phyloP scores from a whole-genome alignment of 2,329 filamentous ascomycete genomes.

The Akanthomyces uredinophilus region DNA sequence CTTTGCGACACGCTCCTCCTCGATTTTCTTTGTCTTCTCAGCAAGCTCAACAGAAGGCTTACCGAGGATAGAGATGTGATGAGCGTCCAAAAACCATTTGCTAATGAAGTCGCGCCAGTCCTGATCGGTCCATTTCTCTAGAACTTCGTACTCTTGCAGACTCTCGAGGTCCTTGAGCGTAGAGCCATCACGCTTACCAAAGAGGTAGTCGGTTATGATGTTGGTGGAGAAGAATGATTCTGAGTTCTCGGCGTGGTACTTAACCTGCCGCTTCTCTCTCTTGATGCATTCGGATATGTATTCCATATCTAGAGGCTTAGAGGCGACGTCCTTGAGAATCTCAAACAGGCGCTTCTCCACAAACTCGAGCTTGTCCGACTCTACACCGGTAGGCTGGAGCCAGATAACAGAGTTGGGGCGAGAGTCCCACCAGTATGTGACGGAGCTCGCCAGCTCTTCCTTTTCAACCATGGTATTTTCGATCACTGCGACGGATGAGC shows the following conservation, averaged over 20 bases:
- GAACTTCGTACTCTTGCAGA: slow-evolving; percentile 56
- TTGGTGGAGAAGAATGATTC: slow-evolving; percentile 76
- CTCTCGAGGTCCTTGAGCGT: slow-evolving; percentile 58
- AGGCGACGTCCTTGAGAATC: slow-evolving; percentile 73
- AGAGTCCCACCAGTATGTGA: slow-evolving; percentile 73
- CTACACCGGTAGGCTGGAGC: slow-evolving; percentile 81
- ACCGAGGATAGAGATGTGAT: slow-evolving; percentile 83
- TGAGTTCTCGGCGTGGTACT: slow-evolving; percentile 76
- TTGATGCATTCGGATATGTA: slow-evolving; percentile 87
- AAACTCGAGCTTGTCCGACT: slow-evolving; percentile 74
- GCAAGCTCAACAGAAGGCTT: slow-evolving; percentile 78
- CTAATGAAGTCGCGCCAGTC: slow-evolving; percentile 80
- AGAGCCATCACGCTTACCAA: slow-evolving; percentile 78
- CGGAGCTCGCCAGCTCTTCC: slow-evolving; percentile 83
- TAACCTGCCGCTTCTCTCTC: slow-evolving; percentile 74
- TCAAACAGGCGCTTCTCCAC: slow-evolving; percentile 84
- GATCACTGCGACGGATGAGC: slow-evolving; percentile 85
- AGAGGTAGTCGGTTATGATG: slow-evolving; percentile 89
- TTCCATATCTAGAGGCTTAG: slow-evolving; percentile 77
- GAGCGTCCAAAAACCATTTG: slow-evolving; percentile 79
- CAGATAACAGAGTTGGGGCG: slow-evolving; percentile 79
- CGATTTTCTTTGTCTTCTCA: slow-evolving; percentile 73
- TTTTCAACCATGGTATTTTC: slow-evolving; percentile 91
- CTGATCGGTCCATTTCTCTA: slow-evolving; percentile 75
- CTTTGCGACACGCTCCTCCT: slow-evolving; percentile 70